Conservation (phyloP, 192 early-diverging fungal genomes). For the Mortierella hygrophila region DNA sequence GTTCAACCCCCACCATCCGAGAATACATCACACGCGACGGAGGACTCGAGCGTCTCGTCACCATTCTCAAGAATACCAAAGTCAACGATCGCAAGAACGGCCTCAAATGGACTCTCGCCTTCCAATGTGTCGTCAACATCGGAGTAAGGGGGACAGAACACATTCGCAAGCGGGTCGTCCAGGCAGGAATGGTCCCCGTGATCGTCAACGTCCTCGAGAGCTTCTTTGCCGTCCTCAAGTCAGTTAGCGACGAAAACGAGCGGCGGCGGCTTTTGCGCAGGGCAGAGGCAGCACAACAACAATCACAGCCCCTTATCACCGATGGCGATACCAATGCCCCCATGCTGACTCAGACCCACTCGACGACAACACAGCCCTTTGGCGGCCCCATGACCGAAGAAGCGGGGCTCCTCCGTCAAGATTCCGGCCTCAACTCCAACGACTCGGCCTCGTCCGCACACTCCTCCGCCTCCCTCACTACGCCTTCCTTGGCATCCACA, state of each 20-base stretch:
- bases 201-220: slow-evolving; percentile 85
- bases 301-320: slow-evolving; percentile 43
- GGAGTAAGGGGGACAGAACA: slow-evolving; percentile 85
- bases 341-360: slow-evolving; percentile 26
- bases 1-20: slow-evolving; percentile 83
- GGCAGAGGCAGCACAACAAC: slow-evolving; percentile 35
- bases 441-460: slow-evolving; percentile 33
- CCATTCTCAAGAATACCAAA: slow-evolving; percentile 78
- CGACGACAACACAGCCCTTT: slow-evolving; percentile 26
- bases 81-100: slow-evolving; percentile 77
- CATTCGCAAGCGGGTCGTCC: slow-evolving; percentile 85
- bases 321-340: slow-evolving; percentile 21
- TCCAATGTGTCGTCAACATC: slow-evolving; percentile 89
- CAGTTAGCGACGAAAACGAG: slow-evolving; percentile 67
- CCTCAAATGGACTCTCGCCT: slow-evolving; percentile 87
- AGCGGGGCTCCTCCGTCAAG: neutral
- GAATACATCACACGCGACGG: slow-evolving; percentile 88
- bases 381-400: slow-evolving; percentile 22
- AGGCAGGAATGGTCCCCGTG: slow-evolving; percentile 87
- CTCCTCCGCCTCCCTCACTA: slow-evolving; percentile 14
- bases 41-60: slow-evolving; percentile 88
- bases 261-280: slow-evolving; percentile 54
- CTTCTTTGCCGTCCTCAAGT: slow-evolving; percentile 66
- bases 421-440: slow-evolving; percentile 20
- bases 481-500: neutral